These are phyloP conservation scores for Penicillium diatomitis DNA, from an alignment of 495 filamentous ascomycete genomes.

Conservation along the genomic window DNA sequence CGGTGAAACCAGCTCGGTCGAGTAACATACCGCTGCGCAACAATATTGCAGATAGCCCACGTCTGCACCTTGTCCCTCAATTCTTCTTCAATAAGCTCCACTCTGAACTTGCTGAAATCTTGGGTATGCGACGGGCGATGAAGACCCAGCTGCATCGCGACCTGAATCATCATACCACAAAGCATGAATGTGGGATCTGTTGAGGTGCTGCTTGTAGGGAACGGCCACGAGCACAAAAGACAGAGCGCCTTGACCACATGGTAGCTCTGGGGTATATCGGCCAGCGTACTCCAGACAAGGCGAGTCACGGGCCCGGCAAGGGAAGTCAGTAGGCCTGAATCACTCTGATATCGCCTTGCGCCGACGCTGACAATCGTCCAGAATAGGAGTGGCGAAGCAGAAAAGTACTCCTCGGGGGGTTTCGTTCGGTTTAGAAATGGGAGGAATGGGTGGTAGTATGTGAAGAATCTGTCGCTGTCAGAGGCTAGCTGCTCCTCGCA, in stretches of 20 bases:
- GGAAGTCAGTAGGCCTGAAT: slow-evolving; percentile 56
- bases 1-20: no score
- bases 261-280: slow-evolving; percentile 76
- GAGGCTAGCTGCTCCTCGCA: neutral
- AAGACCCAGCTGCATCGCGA: slow-evolving; percentile 82
- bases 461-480: slow-evolving; percentile 49
- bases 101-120: slow-evolving; percentile 76
- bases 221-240: slow-evolving; percentile 82
- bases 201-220: slow-evolving; percentile 78
- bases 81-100: slow-evolving; percentile 78
- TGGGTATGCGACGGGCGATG: slow-evolving; percentile 84
- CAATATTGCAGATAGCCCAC: slow-evolving; percentile 89
- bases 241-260: slow-evolving; percentile 88
- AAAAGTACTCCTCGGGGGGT: slow-evolving; percentile 66
- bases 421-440: slow-evolving; percentile 68
- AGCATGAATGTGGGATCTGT: slow-evolving; percentile 86
- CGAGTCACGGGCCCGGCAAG: slow-evolving; percentile 64
- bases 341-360: slow-evolving; percentile 59
- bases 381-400: slow-evolving; percentile 66
- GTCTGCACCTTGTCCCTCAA: slow-evolving; percentile 78
- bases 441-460: slow-evolving; percentile 74
- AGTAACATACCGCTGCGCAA: slow-evolving; percentile 61
- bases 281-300: slow-evolving; percentile 73
- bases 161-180: slow-evolving; percentile 85
- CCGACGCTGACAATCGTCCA: slow-evolving; percentile 83